Percentiles rank a stretch among this genome's conserved stretches.
phyloP scores from a whole-genome alignment of 2,329 filamentous ascomycete genomes.

The Cytospora leucostoma region DNA sequence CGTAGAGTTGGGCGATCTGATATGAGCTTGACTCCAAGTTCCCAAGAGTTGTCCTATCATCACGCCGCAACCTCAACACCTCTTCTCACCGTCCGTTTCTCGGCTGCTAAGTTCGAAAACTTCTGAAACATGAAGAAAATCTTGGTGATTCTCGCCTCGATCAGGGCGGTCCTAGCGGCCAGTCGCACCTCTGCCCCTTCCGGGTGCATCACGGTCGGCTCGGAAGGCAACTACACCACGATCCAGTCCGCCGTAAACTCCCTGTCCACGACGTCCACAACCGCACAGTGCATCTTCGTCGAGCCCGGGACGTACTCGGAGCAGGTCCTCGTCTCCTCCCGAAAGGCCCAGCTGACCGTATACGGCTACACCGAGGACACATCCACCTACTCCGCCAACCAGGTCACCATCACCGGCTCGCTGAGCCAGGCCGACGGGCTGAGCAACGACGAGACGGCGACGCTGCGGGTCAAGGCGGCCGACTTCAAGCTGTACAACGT shows the following conservation, averaged over 20 bases:
- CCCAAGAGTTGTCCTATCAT: too few species aligned
- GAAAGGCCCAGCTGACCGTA: constrained; percentile 50
- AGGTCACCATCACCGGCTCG: constrained; percentile 53
- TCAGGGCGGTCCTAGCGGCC: constrained; percentile 33
- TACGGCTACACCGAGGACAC: constrained; percentile 58
- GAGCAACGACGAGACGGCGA: constrained; percentile 55
- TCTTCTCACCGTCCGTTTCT: neutral
- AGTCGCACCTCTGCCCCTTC: constrained; percentile 44
- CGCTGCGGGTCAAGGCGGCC: constrained; percentile 46
- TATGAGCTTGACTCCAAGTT: too few species aligned
- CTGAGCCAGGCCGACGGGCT: constrained; percentile 48
- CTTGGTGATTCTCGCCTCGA: constrained; percentile 12
- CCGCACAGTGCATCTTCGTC: constrained; percentile 63
- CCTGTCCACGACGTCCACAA: constrained; percentile 52
- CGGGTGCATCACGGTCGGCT: constrained; percentile 52
- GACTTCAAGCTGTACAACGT: constrained; percentile 65
- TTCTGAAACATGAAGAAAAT: constrained; percentile 22
- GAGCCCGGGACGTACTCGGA: constrained; percentile 61
- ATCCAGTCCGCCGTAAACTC: constrained; percentile 60
- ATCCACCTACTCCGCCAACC: constrained; percentile 54
- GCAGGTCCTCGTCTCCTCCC: constrained; percentile 55
- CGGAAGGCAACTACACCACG: constrained; percentile 40
- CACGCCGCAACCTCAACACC: too few species aligned
- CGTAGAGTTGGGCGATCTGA: too few species aligned
- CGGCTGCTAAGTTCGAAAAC: neutral